These are phyloP conservation scores for Hypomontagnella submonticulosa DNA, from an alignment of 495 filamentous ascomycete genomes.

Conservation along the genomic window DNA sequence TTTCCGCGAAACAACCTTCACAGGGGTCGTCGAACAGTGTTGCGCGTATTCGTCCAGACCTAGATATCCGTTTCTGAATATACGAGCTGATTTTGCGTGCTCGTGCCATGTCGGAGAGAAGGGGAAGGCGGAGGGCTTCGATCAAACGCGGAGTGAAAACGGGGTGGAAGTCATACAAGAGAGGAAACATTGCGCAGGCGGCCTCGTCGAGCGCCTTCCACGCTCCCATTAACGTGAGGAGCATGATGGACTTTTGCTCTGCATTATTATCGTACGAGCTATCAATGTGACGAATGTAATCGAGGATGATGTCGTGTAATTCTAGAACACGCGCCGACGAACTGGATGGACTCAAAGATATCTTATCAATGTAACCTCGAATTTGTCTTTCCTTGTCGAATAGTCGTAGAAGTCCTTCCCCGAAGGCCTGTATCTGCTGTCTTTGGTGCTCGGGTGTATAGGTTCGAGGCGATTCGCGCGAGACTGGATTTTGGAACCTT, in stretches of 20 bases:
- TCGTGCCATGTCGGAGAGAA: slow-evolving; percentile 55
- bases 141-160: slow-evolving; percentile 56
- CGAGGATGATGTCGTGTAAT: slow-evolving; percentile 51
- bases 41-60: slow-evolving; percentile 21
- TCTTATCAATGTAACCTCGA: background rate
- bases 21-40: slow-evolving; percentile 61
- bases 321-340: slow-evolving; percentile 40
- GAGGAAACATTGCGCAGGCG: slow-evolving; percentile 47
- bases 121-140: slow-evolving; percentile 58
- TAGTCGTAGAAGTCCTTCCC: slow-evolving; percentile 13
- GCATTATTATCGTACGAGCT: slow-evolving; percentile 58
- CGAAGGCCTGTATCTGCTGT: slow-evolving; percentile 16
- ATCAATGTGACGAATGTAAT: slow-evolving; percentile 50
- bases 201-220: slow-evolving; percentile 55
- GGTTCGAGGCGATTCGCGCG: background rate
- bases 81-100: slow-evolving; percentile 59
- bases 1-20: slow-evolving; percentile 58
- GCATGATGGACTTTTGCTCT: slow-evolving; percentile 56
- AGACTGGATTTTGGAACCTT: slow-evolving; percentile 5
- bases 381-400: slow-evolving; percentile 28
- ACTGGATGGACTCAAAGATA: background rate
- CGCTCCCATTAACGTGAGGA: slow-evolving; percentile 55
- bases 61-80: slow-evolving; percentile 47
- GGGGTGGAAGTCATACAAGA: slow-evolving; percentile 54
- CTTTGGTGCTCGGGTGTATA: slow-evolving; percentile 7